Conservation (phyloP, 371 early-diverging fungal species). For the Massospora cicadina region DNA sequence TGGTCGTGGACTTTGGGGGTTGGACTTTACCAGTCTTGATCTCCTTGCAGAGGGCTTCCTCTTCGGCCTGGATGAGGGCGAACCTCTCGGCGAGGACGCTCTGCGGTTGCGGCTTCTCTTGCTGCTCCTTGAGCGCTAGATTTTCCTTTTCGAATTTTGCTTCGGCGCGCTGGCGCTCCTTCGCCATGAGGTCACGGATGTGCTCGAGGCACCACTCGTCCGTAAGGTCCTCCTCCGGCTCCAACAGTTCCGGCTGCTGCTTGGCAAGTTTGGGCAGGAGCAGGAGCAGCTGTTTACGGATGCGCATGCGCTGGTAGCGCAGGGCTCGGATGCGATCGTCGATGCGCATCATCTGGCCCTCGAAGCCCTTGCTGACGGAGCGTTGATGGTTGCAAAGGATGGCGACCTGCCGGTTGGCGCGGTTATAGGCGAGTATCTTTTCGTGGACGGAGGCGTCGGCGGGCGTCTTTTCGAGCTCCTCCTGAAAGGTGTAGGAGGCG, state of each 20-base stretch:
- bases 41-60: slow-evolving; percentile 25
- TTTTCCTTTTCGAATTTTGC: slow-evolving; percentile 50
- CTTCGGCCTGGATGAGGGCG: slow-evolving; percentile 26
- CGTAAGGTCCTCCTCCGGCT: slow-evolving; percentile 58
- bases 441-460: slow-evolving; percentile 51
- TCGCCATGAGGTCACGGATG: slow-evolving; percentile 30
- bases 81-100: slow-evolving; percentile 35
- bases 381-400: slow-evolving; percentile 95
- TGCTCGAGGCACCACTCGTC: slow-evolving; percentile 56
- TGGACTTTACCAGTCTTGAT: slow-evolving; percentile 25
- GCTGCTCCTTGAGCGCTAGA: slow-evolving; percentile 40
- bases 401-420: slow-evolving; percentile 92
- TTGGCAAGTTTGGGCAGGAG: slow-evolving; percentile 58
- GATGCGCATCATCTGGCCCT: slow-evolving; percentile 55
- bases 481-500: slow-evolving; percentile 85
- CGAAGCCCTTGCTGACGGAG: slow-evolving; percentile 63
- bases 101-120: slow-evolving; percentile 26
- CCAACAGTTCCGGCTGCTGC: slow-evolving; percentile 37
- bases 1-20: slow-evolving; percentile 18
- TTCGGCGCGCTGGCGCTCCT: slow-evolving; percentile 35
- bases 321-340: slow-evolving; percentile 56
- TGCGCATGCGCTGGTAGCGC: slow-evolving; percentile 63
- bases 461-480: slow-evolving; percentile 58
- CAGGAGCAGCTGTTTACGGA: slow-evolving; percentile 40
- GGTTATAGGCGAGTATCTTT: slow-evolving; percentile 83